Percentiles rank a stretch among this genome's conserved stretches.
phyloP scores from a whole-genome alignment of 257 asterid species.

The Ophiorrhiza pumila region DNA sequence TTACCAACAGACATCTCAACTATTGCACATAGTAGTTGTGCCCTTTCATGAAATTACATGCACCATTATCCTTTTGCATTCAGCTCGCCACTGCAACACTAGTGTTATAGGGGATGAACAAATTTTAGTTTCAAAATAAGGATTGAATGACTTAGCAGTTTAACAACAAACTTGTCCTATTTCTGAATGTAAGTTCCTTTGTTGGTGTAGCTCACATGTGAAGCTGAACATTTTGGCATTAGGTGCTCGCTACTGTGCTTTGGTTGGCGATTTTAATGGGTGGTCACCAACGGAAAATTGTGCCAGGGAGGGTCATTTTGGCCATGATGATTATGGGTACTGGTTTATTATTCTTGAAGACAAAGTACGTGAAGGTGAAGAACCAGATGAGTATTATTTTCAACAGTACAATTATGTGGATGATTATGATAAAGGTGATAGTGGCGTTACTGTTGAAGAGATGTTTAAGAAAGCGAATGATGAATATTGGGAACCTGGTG shows the following conservation, averaged over 20 bases:
- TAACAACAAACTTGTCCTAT: background rate
- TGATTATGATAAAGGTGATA: conserved; percentile 90
- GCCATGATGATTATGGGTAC: conserved; percentile 94
- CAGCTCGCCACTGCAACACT: background rate
- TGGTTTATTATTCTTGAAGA: conserved; percentile 95
- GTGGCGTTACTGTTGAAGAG: conserved; percentile 71
- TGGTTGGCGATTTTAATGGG: conserved; percentile 80
- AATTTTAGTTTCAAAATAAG: background rate
- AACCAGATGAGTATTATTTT: conserved; percentile 77
- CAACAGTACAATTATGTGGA: conserved; percentile 85
- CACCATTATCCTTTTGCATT: background rate
- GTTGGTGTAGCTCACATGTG: conserved; percentile 18
- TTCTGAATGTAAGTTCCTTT: background rate
- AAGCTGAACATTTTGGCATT: conserved; percentile 28
- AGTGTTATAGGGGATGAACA: background rate
- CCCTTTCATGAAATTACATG: background rate
- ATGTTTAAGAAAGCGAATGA: conserved; percentile 70
- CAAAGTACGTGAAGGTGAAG: conserved; percentile 82
- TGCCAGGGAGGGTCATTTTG: conserved; percentile 89
- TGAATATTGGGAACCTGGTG: conserved; percentile 99
- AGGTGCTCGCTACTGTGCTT: conserved; percentile 98
- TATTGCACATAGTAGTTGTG: background rate
- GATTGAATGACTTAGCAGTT: background rate
- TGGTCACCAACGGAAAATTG: conserved; percentile 93
- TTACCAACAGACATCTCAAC: background rate